These are phyloP conservation scores for Fragilaria crotonensis DNA, from an alignment of 108 stramenopile genomes.

Conservation along the genomic window DNA sequence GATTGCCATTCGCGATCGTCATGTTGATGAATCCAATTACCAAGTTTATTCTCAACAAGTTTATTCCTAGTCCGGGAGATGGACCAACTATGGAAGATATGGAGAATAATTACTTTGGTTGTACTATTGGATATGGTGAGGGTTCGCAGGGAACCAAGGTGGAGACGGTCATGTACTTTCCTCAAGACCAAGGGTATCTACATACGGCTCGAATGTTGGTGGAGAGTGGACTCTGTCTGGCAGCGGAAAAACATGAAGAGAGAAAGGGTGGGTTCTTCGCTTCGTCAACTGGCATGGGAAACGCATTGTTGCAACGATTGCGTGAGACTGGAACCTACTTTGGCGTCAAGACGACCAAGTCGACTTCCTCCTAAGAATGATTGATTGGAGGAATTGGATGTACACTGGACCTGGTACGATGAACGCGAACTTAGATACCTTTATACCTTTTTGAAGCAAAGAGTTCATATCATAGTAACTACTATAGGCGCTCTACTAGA, in stretches of 20 bases:
- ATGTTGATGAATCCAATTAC: slow-evolving; percentile 55
- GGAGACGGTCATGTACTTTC: slow-evolving; percentile 47
- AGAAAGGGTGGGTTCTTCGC: slow-evolving; percentile 64
- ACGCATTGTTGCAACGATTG: slow-evolving; percentile 60
- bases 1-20: slow-evolving; percentile 24
- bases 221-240: slow-evolving; percentile 65
- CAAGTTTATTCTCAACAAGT: slow-evolving; percentile 29
- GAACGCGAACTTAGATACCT: no score
- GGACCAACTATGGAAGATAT: slow-evolving; percentile 66
- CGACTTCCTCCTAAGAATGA: no score
- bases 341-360: slow-evolving; percentile 9
- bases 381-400: no score
- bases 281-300: slow-evolving; percentile 55
- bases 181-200: slow-evolving; percentile 56
- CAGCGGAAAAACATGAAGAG: slow-evolving; percentile 24
- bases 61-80: slow-evolving; percentile 64
- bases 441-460: no score
- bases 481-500: no score
- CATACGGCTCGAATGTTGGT: slow-evolving; percentile 75
- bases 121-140: slow-evolving; percentile 35
- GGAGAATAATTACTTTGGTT: slow-evolving; percentile 46
- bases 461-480: no score
- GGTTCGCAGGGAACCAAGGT: slow-evolving; percentile 46
- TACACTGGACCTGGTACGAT: no score
- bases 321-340: slow-evolving; percentile 45